Evolutionary conservation across 768 basidiomycete species (phyloP).

Genomic region (Tricholoma flavovirens): DNA sequence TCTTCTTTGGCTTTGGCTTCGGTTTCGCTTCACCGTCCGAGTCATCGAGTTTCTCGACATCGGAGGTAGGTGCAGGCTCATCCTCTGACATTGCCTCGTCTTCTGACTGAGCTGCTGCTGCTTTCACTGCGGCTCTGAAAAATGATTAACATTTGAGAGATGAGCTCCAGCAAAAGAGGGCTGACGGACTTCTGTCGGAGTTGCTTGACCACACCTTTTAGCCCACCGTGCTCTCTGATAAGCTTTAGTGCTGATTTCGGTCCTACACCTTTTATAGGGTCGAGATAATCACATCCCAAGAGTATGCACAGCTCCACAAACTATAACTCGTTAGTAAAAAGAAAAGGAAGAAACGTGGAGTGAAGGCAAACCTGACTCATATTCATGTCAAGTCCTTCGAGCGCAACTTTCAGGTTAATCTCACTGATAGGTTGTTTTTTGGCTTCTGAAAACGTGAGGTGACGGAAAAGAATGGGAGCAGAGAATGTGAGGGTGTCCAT

Average conservation of each 20-base stretch:
- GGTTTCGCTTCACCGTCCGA: slow-evolving; percentile 22
- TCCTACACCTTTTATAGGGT: slow-evolving; percentile 96
- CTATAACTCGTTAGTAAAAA: slow-evolving; percentile 31
- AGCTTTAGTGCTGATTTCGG: slow-evolving; percentile 95
- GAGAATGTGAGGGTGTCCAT: slow-evolving; percentile 99
- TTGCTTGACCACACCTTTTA: slow-evolving; percentile 71
- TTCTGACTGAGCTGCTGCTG: slow-evolving; percentile 28
- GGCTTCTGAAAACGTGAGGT: slow-evolving; percentile 96
- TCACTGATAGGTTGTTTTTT: slow-evolving; percentile 96
- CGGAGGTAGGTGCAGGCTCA: slow-evolving; percentile 40
- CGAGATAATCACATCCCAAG: slow-evolving; percentile 96
- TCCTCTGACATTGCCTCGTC: slow-evolving; percentile 21
- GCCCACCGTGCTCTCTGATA: slow-evolving; percentile 70
- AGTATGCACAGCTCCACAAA: slow-evolving; percentile 96
- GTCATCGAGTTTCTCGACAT: slow-evolving; percentile 35
- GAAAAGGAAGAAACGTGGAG: neutral
- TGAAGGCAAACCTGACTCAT: slow-evolving; percentile 70
- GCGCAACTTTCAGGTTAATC: slow-evolving; percentile 73
- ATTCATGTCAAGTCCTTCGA: slow-evolving; percentile 86
- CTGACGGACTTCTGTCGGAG: slow-evolving; percentile 64
- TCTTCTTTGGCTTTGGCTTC: slow-evolving; percentile 34
- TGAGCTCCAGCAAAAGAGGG: neutral
- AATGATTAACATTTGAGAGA: neutral
- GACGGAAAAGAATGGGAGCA: slow-evolving; percentile 86
- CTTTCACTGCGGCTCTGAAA: slow-evolving; percentile 39